Base-by-base conservation (phyloP, 768 basidiomycete genomes). In the Tephrocybe sp. region DNA sequence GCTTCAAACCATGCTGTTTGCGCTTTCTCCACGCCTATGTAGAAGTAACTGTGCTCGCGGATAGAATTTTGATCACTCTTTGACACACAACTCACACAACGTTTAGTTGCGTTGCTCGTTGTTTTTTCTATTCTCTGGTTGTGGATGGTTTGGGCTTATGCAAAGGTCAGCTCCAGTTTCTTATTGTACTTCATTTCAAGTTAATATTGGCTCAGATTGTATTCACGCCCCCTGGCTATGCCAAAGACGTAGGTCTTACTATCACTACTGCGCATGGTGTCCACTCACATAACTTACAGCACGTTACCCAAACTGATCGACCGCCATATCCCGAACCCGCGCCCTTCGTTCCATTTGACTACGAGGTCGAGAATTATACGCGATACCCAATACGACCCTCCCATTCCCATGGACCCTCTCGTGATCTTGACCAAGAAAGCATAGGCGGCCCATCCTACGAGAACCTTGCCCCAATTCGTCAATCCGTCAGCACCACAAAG, bases 61-160 rank as follows among this genome's bases (percentile, higher is more conserved):
- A n/a, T n/a, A n/a, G 28, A 30, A 6, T 30, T 30, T 12, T 30
- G 28, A 12, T 12, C 28, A 35, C 15, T 28, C 7, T 39, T 12
- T 30, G 22, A 30, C 9, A 24, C 44, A 37, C 31, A 53, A 62
- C 42, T 55, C 32, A 16, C 15, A 12, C 18, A 18, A 37, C 51
- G 39, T 47, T n/a, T 41, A 94, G 92, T 89, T 52, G 83, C 72
- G 3, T 75, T 89, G 49, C 62, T 94, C 43, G 73, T 78, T 1
- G 75, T 84, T 1, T 93, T 85, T 59, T 69, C 68, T 30, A 49
- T 88, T 4, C 60, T 95, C 18, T 80, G 79, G 38, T 54, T 84
- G n/a, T 80, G 92, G 79, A 76, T 83, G 74, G 36, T 85, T 0
- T 93, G 92, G 92, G 78, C 84, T 12, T 96, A 95, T 68, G 47